phyloP scores from a whole-genome alignment of 2,329 filamentous ascomycete genomes.

The Sporothrix sp. region DNA sequence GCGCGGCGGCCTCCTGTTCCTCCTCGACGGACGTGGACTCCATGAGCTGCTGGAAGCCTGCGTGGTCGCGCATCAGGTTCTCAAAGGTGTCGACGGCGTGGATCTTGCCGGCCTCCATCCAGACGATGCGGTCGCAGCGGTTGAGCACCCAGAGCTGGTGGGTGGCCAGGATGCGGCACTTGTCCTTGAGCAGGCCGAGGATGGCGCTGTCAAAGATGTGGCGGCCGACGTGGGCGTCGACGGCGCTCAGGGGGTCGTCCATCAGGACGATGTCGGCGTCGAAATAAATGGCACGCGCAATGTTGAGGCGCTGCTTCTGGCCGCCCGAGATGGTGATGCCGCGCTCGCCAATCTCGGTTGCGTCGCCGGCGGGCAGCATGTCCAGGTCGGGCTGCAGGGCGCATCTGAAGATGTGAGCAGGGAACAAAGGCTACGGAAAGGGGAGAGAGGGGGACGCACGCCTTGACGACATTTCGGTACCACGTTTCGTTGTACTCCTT shows the following conservation, averaged over 20 bases:
- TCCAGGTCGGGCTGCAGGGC: slow-evolving; percentile 78
- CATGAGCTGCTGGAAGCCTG: slow-evolving; percentile 75
- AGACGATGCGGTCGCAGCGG: slow-evolving; percentile 83
- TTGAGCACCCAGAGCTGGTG: slow-evolving; percentile 91
- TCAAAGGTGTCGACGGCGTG: slow-evolving; percentile 82
- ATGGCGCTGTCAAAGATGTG: slow-evolving; percentile 93
- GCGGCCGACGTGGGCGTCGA: slow-evolving; percentile 59
- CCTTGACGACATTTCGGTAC: slow-evolving; percentile 77
- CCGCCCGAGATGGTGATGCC: slow-evolving; percentile 93
- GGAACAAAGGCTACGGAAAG: background rate
- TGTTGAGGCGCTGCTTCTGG: slow-evolving; percentile 91
- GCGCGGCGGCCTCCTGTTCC: slow-evolving; percentile 43
- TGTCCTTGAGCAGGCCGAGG: slow-evolving; percentile 75
- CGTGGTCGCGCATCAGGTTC: slow-evolving; percentile 70
- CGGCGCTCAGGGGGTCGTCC: slow-evolving; percentile 60
- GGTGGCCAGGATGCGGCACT: slow-evolving; percentile 84
- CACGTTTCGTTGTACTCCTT: slow-evolving; percentile 64
- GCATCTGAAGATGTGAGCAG: slow-evolving; percentile 40
- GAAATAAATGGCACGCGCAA: slow-evolving; percentile 71
- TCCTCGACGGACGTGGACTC: slow-evolving; percentile 68
- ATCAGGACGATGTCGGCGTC: slow-evolving; percentile 58
- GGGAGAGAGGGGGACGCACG: slow-evolving; percentile 36
- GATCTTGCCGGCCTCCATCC: slow-evolving; percentile 81
- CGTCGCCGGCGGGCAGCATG: slow-evolving; percentile 82
- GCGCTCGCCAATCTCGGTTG: slow-evolving; percentile 88